Base-by-base conservation (phyloP, 208 protist genomes). In the Trypanosoma lewisi region DNA sequence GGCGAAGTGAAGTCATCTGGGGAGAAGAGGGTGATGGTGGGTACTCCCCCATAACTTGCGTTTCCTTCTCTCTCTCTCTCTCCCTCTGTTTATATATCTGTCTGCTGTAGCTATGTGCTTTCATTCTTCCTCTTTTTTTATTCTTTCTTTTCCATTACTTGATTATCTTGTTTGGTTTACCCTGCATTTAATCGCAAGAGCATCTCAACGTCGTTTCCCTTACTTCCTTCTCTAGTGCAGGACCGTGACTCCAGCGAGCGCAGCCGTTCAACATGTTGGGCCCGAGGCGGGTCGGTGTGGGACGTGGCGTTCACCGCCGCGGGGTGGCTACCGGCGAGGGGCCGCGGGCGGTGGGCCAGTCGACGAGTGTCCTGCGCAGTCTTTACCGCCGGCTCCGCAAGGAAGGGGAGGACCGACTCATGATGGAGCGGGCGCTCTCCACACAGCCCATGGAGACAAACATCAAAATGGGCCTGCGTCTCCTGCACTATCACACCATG, bases 351-450 rank as follows among this genome's bases (percentile, higher is more conserved):
- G 12, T 16, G 5, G 5, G 5, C 1, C 34, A 54, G 55, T 56
- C 55, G 16, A n/a, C 33, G 16, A 17, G 55, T 14, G 52, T 77
- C 11, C 65, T 89, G 25, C 78, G 53, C 69, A 76, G 63, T 42
- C 71, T 95, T 36, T 92, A 95, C 63, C 77, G 82, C 48, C 76
- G 83, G 0, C 75, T 95, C 3, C 77, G 84, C 2, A 87, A 95
- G 73, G 67, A 73, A 7, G 89, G 89, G 5, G 89, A 95, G 69
- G 73, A 82, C 14, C 71, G 77, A 4, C 41, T 67, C 33, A 86
- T 88, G 82, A 74, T 95, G 68, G 80, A 82, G 55, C 77, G 67
- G 55, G 77, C 74, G 45, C 60, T 92, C 41, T 77, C 77, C n/a
- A 82, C 80, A 0, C 74, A 86, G 52, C 16, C 67, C 12, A 58